A percentile compares a stretch with the other conserved stretches of the same genome.
These are phyloP conservation scores for Exophiala sp. DNA, from an alignment of 2,329 filamentous ascomycete genomes.

Conservation along the genomic window DNA sequence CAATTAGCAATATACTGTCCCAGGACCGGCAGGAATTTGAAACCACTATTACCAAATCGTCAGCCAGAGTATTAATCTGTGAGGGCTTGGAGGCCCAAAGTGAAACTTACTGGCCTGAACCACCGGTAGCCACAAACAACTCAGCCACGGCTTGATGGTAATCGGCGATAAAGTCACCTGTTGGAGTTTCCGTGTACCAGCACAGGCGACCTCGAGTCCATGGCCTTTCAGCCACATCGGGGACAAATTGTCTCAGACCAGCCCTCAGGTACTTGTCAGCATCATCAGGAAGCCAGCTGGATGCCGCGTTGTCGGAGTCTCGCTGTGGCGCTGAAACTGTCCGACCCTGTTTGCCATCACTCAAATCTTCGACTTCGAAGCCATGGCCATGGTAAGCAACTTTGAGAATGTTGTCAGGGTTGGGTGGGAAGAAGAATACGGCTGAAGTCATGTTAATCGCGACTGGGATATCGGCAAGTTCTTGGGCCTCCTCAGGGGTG, in stretches of 20 bases:
- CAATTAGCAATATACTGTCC: no score
- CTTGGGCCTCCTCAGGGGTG: constrained; percentile 65
- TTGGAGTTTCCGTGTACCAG: constrained; percentile 72
- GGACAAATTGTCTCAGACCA: constrained; percentile 57
- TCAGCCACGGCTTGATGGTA: constrained; percentile 58
- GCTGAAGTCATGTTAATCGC: constrained; percentile 46
- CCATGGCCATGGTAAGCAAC: constrained; percentile 66
- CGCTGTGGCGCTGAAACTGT: no score
- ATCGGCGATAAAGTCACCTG: constrained; percentile 67
- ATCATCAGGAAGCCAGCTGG: constrained; percentile 2
- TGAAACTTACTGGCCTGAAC: constrained; percentile 52
- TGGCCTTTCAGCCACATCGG: constrained; percentile 51
- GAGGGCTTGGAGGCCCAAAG: constrained; percentile 50
- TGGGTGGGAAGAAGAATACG: constrained; percentile 54
- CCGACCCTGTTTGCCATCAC: no score
- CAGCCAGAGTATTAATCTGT: no score
- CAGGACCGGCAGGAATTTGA: no score
- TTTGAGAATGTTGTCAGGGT: constrained; percentile 55
- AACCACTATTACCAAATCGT: no score
- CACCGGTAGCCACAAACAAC: constrained; percentile 50
- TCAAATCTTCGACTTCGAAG: constrained; percentile 39
- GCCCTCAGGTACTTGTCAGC: constrained; percentile 40
- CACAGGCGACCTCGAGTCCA: constrained; percentile 64
- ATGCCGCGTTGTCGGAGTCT: no score
- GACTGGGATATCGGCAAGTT: constrained; percentile 64